Base-by-base conservation (phyloP, 2,329 filamentous ascomycete species). In the Aureobasidium sp. region DNA sequence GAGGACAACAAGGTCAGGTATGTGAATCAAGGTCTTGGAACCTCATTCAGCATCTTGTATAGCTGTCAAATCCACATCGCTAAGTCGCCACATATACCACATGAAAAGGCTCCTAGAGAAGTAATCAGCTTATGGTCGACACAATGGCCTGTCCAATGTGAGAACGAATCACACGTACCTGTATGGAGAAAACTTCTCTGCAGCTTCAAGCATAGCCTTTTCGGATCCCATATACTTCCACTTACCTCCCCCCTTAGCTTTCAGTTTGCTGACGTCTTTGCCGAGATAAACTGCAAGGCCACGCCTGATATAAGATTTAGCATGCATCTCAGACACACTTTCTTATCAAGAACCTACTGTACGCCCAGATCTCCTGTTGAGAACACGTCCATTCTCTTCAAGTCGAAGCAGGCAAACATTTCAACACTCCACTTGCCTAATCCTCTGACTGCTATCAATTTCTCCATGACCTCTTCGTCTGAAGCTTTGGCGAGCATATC, bases 31-130 rank as follows among this genome's bases (percentile, higher is more conserved):
- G 14, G 40, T 21, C 10, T 29, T 22, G 3, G 25, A 30, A 7
- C 29, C 45, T 21, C 24, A 25, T 30, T 48, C 42, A 10, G 17
- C 48, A 34, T 57, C 48, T 55, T 60, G 54, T 60, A 81, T 63
- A 38, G 77, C 76, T 22, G 71, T 71, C 19, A 90, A 71, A 68
- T 94, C 86, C 3, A 48, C 41, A 64, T 89, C 82, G 65, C 85
- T 86, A 10, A 91, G 83, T 55, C 85, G 77, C 90, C 91, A 96
- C 87, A 95, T 95, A 67, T 95, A 95, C 90, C 90, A 96, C 90
- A 96, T 96, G 64, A 95, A 95, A 38, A 96, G 67, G 62, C 85
- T 93, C 64, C 90, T 84, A 49, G 4, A 37, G 3, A 22, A 22
- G 41, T 38, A 60, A 55, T 56, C 44, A 54, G 24, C 51, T 42